These are phyloP conservation scores for Glycyrrhiza uralensis DNA, from an alignment of 306 rosid genomes.

Conservation along the genomic window DNA sequence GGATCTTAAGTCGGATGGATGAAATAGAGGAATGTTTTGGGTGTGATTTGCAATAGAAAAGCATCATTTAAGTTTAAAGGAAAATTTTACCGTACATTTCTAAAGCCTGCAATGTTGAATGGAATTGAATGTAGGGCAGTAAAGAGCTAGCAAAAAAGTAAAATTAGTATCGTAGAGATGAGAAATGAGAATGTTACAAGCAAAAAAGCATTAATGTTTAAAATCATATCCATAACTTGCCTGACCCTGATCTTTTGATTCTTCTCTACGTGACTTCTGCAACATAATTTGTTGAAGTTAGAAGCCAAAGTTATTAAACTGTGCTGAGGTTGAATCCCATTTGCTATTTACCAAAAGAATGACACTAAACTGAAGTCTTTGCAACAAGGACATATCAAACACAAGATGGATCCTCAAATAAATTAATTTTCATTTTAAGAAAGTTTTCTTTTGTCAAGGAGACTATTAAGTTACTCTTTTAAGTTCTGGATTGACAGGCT, in stretches of 20 bases:
- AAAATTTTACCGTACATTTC: too few relatives aligned
- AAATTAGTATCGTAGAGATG: too few relatives aligned
- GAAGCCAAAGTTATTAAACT: background rate
- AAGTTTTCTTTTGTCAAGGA: background rate
- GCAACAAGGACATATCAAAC: background rate
- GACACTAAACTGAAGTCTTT: background rate
- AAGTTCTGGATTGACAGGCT: background rate
- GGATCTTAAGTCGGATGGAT: too few relatives aligned
- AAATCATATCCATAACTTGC: background rate
- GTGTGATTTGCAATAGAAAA: too few relatives aligned
- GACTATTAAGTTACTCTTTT: background rate
- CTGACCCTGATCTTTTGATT: background rate
- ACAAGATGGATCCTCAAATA: background rate
- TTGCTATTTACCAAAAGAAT: background rate
- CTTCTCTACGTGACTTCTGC: background rate
- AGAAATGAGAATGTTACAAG: too few relatives aligned
- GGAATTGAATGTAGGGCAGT: too few relatives aligned
- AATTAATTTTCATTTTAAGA: background rate
- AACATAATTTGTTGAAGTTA: background rate
- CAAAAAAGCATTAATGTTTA: slow-evolving; percentile 4
- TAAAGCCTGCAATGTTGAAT: too few relatives aligned
- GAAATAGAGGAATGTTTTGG: too few relatives aligned
- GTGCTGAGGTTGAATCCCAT: background rate
- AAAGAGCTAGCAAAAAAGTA: too few relatives aligned
- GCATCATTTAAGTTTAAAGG: too few relatives aligned